Evolutionary conservation across 108 stramenopile species (phyloP), one percentile per base, ranked within the genome.

Genomic region (Nitzschia sp.): DNA sequence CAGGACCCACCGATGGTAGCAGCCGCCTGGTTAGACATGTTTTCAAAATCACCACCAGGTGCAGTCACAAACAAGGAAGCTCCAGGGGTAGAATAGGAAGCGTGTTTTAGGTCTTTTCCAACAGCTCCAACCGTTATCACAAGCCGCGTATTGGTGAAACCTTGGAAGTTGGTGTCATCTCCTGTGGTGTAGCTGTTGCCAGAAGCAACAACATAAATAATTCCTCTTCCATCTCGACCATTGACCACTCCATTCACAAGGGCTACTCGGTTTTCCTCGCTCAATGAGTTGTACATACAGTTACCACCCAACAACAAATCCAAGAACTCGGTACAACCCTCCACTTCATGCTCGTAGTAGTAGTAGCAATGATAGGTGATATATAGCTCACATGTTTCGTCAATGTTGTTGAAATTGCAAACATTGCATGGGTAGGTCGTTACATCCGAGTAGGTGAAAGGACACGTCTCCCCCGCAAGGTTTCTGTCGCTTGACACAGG

Each of bases 141-240:
- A 51, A 67, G 78, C 24, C 71, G 39, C 3, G 64, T 52, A 51
- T 63, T 81, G 1, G 52, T 34, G 11, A 20, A 70, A 25, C 26
- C 54, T 9, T 54, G 59, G 26, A 63, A 53, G 58, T 81, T 81
- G 46, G 70, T 67, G 44, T 78, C 64, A 12, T 50, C 76, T 11
- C 75, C 76, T 10, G 12, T 1, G 7, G 25, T 14, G 22, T 54
- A 71, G 37, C 53, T 53, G 51, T 81, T 81, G 7, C 80, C 80
- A 19, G 76, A 50, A 11, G 80, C 67, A 57, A 73, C 62, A 10
- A 81, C 77, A 62, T 51, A 78, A 39, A 81, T 66, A 24, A 78
- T 66, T 21, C 80, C 80, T 65, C 69, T 81, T 41, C 80, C 80
- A 41, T 70, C 56, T 14, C 80, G 38, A 50, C 80, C 80, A 25